These are phyloP conservation scores for Tolypocladium inflatum DNA, from an alignment of 2,329 filamentous ascomycete genomes.

Conservation along the genomic window DNA sequence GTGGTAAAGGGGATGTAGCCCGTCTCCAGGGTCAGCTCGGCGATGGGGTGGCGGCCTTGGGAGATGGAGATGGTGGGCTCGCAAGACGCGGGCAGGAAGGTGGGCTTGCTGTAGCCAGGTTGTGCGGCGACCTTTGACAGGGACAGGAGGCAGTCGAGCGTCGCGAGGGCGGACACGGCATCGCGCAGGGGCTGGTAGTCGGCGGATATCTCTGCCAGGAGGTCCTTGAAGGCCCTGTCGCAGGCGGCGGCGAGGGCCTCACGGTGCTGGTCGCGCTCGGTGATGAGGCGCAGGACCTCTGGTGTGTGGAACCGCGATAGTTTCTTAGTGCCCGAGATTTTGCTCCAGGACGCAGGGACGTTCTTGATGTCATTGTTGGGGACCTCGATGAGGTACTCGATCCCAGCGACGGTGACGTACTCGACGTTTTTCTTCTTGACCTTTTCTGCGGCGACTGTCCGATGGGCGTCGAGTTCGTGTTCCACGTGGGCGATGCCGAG, in stretches of 20 bases:
- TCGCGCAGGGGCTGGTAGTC: conserved; percentile 87
- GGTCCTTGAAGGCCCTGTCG: conserved; percentile 65
- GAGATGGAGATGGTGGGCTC: conserved; percentile 53
- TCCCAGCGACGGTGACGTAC: conserved; percentile 78
- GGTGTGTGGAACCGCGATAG: conserved; percentile 90
- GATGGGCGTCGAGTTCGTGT: conserved; percentile 75
- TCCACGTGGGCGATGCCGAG: conserved; percentile 87
- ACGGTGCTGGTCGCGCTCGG: conserved; percentile 88
- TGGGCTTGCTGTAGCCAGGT: conserved; percentile 80
- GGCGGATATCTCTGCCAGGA: conserved; percentile 66
- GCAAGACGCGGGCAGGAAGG: conserved; percentile 49
- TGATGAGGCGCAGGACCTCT: conserved; percentile 71
- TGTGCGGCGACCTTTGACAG: conserved; percentile 75
- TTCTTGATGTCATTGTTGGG: conserved; percentile 72
- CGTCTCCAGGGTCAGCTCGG: conserved; percentile 78
- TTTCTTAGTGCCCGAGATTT: conserved; percentile 91
- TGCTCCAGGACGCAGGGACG: conserved; percentile 89
- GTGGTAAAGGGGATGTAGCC: conserved; percentile 89
- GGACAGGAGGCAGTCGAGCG: conserved; percentile 82
- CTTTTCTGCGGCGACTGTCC: conserved; percentile 57
- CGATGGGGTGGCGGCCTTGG: conserved; percentile 83
- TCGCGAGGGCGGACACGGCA: conserved; percentile 74
- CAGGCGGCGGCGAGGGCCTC: conserved; percentile 89
- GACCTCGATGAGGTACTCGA: conserved; percentile 92
- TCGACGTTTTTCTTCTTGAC: conserved; percentile 62